Evolutionary conservation across 164 flowering plant genomes (phyloP), one percentile per base, ranked within the genome.

Genomic region (Vitis amurensis): DNA sequence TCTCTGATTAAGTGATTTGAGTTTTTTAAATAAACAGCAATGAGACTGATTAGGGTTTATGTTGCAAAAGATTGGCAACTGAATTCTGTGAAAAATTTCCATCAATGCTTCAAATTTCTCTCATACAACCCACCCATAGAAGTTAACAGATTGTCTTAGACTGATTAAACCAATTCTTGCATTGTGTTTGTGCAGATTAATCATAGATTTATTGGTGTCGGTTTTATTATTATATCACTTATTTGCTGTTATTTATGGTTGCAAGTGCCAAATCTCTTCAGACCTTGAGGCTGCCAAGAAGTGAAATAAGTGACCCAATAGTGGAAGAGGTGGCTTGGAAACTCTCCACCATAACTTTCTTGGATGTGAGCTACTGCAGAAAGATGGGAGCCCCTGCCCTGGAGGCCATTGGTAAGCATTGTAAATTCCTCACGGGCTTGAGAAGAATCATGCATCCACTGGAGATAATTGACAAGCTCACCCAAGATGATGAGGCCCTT

Each of bases 401-500:
- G 1, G 81, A 80, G 69, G 83, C 82, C 8, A 60, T 88, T 7
- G 92, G 92, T 7, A 88, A 74, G 68, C 31, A 79, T 68, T 86
- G 88, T 68, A 83, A 80, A 68, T 73, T 50, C 1, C 86, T 88
- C 7, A 60, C 65, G 0, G 68, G 67, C 7, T 71, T 88, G 70
- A 70, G 74, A 29, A 68, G 92, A 59, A 64, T 56, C 17, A 84
- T 86, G 87, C 87, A 83, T 66, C 89, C 88, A 2, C 59, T 82
- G 59, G 81, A 76, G 61, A 69, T 80, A 9, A 67, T 50, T 7
- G 81, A 74, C 67, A 78, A 64, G 68, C 68, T 64, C n/a, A 73
- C 77, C 56, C 84, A 86, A 48, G 88, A 84, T 15, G 88, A 84
- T 9, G 92, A 88, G 73, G 92, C 92, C 57, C 70, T 72, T 23